These are phyloP conservation scores for Fusarium tricinctum DNA, from an alignment of 2,329 filamentous ascomycete genomes.

Conservation along the genomic window DNA sequence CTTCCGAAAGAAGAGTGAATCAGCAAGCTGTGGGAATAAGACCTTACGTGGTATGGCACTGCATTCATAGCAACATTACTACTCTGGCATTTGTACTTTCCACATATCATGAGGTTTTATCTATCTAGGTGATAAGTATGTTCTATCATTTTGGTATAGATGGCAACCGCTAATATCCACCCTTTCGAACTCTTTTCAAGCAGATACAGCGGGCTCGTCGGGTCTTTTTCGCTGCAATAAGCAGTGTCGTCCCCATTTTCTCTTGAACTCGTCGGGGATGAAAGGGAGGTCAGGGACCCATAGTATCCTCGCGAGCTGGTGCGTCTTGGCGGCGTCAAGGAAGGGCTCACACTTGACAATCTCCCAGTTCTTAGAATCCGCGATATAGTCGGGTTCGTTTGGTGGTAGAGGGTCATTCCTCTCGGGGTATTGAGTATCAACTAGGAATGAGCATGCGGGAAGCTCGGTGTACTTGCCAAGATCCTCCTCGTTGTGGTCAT, in stretches of 20 bases:
- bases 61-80: conserved; percentile 1
- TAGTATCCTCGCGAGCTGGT: conserved; percentile 79
- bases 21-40: no score
- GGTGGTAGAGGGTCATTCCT: conserved; percentile 66
- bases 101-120: conserved; percentile 2
- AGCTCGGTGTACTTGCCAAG: conserved; percentile 86
- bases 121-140: conserved; percentile 9
- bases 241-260: conserved; percentile 92
- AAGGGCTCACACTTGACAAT: conserved; percentile 81
- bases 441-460: conserved; percentile 81
- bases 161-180: background rate
- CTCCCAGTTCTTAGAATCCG: conserved; percentile 83
- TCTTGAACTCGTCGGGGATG: conserved; percentile 76
- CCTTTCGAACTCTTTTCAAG: background rate
- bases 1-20: no score
- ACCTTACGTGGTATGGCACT: background rate
- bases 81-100: conserved; percentile 4
- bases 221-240: conserved; percentile 72
- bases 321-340: conserved; percentile 82
- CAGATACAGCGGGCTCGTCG: background rate
- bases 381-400: conserved; percentile 84
- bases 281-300: conserved; percentile 83
- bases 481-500: conserved; percentile 91
- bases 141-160: conserved; percentile 16
- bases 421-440: conserved; percentile 85